Conservation (phyloP, 371 early-diverging fungal genomes). For the Haplosporangium sp. region DNA sequence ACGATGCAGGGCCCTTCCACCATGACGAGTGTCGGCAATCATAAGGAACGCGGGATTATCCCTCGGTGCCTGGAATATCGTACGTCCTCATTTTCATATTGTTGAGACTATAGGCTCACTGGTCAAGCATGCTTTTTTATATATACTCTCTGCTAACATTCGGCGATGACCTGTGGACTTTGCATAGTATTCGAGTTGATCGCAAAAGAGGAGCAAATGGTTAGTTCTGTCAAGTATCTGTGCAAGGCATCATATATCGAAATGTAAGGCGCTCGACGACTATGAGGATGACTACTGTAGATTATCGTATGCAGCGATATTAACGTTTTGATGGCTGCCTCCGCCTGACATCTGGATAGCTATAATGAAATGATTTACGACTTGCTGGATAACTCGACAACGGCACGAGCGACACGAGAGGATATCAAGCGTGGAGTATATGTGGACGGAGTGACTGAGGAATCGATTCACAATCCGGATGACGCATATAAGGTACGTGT, state of each 20-base stretch:
- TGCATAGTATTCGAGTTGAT: slow-evolving; percentile 61
- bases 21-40: slow-evolving; percentile 49
- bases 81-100: slow-evolving; percentile 11
- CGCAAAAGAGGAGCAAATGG: slow-evolving; percentile 56
- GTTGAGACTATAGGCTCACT: no score
- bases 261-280: slow-evolving; percentile 58
- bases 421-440: slow-evolving; percentile 73
- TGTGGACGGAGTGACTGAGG: slow-evolving; percentile 68
- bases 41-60: slow-evolving; percentile 64
- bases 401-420: slow-evolving; percentile 65
- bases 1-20: slow-evolving; percentile 79
- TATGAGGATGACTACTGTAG: not conserved
- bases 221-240: slow-evolving; percentile 65
- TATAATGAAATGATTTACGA: slow-evolving; percentile 95
- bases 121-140: not conserved
- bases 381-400: slow-evolving; percentile 71
- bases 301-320: not conserved
- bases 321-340: not conserved
- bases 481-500: slow-evolving; percentile 63
- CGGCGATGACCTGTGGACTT: no score
- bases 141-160: not conserved
- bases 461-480: slow-evolving; percentile 63
- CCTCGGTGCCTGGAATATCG: slow-evolving; percentile 69
- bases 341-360: slow-evolving; percentile 5
- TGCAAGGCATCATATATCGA: slow-evolving; percentile 88